These are phyloP conservation scores for Xanthoconium purpureum DNA, from an alignment of 768 basidiomycete genomes.

Conservation along the genomic window DNA sequence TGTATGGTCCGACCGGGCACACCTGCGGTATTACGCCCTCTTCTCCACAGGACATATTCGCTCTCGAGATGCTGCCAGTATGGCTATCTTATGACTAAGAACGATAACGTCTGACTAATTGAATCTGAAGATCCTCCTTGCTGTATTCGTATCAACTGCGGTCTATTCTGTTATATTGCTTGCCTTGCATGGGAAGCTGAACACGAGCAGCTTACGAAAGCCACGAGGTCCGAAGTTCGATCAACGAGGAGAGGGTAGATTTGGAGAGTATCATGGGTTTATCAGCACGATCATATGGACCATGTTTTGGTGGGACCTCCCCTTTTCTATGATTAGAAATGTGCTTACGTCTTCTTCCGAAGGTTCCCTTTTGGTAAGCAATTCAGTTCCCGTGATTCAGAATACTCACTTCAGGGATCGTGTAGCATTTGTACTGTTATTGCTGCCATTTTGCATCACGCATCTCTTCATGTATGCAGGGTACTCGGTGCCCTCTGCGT, in stretches of 20 bases:
- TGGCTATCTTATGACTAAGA: constrained; percentile 9
- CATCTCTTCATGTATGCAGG: constrained; percentile 49
- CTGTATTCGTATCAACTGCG: constrained; percentile 51
- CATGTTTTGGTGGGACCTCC: constrained; percentile 61
- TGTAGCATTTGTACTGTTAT: constrained; percentile 56
- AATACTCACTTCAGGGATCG: constrained; percentile 2
- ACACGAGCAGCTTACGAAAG: constrained; percentile 48
- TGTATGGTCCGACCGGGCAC: constrained; percentile 53
- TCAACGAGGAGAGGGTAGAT: constrained; percentile 40
- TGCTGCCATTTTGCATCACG: constrained; percentile 57
- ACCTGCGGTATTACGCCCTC: constrained; percentile 49
- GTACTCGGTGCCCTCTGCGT: constrained; percentile 43
- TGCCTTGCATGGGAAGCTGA: constrained; percentile 55
- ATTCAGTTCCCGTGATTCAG: neutral
- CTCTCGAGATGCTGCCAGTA: constrained; percentile 65
- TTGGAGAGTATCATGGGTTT: constrained; percentile 57
- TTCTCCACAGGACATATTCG: constrained; percentile 43
- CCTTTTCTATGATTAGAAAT: neutral
- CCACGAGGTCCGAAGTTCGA: constrained; percentile 49
- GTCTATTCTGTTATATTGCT: constrained; percentile 63
- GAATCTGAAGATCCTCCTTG: constrained; percentile 51
- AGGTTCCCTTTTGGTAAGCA: constrained; percentile 62
- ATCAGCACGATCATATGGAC: constrained; percentile 58
- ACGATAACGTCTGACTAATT: neutral
- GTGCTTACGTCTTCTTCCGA: constrained; percentile 2